These are phyloP conservation scores for Primulina huaijiensis DNA, from an alignment of 257 asterid species.

Conservation along the genomic window DNA sequence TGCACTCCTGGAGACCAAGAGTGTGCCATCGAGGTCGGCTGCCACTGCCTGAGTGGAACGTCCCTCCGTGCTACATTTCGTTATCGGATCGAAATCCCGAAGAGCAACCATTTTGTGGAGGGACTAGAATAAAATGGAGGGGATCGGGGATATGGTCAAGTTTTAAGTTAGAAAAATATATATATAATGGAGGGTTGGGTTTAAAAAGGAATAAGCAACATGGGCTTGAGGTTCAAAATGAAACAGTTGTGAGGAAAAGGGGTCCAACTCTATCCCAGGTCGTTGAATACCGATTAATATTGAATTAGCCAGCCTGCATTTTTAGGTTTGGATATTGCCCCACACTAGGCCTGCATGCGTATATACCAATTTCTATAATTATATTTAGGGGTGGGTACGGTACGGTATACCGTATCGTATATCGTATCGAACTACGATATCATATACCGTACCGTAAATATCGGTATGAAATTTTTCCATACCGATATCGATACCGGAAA, in stretches of 20 bases:
- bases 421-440: too few species aligned
- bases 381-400: too few species aligned
- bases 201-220: conserved; percentile 50
- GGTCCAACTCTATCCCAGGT: conserved; percentile 29
- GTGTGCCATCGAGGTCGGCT: conserved; percentile 84
- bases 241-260: conserved; percentile 43
- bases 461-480: too few species aligned
- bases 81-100: conserved; percentile 51
- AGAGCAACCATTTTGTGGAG: conserved; percentile 43
- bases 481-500: too few species aligned
- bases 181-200: conserved; percentile 32
- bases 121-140: neutral
- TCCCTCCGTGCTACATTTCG: conserved; percentile 45
- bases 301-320: conserved; percentile 91
- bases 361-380: too few species aligned
- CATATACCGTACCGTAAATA: too few species aligned
- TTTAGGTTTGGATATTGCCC: conserved; percentile 36
- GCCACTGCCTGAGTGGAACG: conserved; percentile 68
- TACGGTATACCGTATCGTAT: too few species aligned
- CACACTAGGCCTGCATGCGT: neutral
- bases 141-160: too few species aligned
- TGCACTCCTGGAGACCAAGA: conserved; percentile 50
- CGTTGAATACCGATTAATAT: conserved; percentile 54
- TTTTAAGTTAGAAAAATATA: conserved; percentile 7
- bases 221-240: conserved; percentile 28